These are phyloP conservation scores for Zizania palustris DNA, from an alignment of 202 grass and related monocot genomes.

Conservation along the genomic window DNA sequence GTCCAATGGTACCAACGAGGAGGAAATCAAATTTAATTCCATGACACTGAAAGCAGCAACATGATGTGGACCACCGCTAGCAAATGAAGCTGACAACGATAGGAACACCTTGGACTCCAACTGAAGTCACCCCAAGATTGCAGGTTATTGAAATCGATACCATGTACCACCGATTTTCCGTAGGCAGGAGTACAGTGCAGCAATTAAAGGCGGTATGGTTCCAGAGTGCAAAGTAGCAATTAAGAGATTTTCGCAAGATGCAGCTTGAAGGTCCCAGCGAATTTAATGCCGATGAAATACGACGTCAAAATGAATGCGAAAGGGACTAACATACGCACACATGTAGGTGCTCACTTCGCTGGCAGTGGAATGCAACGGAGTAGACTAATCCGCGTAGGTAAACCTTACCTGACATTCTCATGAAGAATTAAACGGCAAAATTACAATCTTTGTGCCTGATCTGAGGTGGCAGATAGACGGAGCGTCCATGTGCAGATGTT, in stretches of 20 bases:
- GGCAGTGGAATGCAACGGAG: constrained; percentile 32
- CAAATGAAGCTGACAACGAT: constrained; percentile 30
- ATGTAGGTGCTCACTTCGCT: constrained; percentile 12
- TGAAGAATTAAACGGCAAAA: constrained; percentile 36
- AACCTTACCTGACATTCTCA: constrained; percentile 21
- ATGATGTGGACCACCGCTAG: background rate
- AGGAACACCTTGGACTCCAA: background rate
- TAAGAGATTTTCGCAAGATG: background rate
- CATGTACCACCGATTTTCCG: constrained; percentile 8
- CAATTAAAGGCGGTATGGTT: background rate
- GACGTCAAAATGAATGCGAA: constrained; percentile 36
- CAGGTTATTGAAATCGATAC: constrained; percentile 14
- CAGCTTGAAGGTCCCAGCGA: constrained; percentile 39
- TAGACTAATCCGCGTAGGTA: background rate
- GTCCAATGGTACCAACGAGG: background rate
- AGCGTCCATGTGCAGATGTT: background rate
- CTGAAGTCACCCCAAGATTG: constrained; percentile 20
- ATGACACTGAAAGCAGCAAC: background rate
- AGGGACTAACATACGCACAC: constrained; percentile 10
- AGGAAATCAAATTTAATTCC: constrained; percentile 38
- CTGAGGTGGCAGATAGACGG: background rate
- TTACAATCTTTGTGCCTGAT: constrained; percentile 29
- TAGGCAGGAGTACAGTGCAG: background rate
- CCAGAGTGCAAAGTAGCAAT: constrained; percentile 7
- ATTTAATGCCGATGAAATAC: constrained; percentile 37